Base-by-base conservation (phyloP, 306 rosid species). In the Potentilla sterilis region DNA sequence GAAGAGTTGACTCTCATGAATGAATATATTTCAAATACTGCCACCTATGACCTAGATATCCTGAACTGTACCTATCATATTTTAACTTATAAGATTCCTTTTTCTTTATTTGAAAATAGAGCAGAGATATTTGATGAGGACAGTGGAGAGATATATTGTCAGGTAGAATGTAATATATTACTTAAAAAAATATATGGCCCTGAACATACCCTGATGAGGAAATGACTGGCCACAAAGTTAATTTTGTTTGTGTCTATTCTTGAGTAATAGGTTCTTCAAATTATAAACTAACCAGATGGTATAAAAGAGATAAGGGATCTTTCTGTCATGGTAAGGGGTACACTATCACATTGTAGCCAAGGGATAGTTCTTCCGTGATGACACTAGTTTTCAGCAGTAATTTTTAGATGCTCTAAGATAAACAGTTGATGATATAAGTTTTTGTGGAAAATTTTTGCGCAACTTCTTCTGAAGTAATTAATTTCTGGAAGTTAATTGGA, bases 1-100 rank as follows among this genome's bases (percentile, higher is more conserved):
- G 51, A 46, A 34, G 44, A 37, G 51, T 61, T 78, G 35, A 72
- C 54, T 72, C 52, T 52, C 67, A 72, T 79, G 67, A 64, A 51
- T 11, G 5, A 47, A 19, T 32, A 28, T 81, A 63, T 40, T 71
- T 18, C 46, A 54, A 76, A 44, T 46, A 47, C 12, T 75, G 21
- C 46, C 46, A 7, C 18, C 13, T 64, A 35, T 22, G 66, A 48
- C 46, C 61, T 32, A 69, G 18, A 43, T 57, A 22, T 10, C 61
- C 55, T 13, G 7, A 61, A 32, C 66, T 18, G 55, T n/a, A 55
- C n/a, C 22, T 34, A 42, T 67, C 47, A 13, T n/a, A 46, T 51
- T 61, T 49, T 11, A 22, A 19, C 28, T 28, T 59, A 28, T 28
- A 11, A 12, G 28, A 11, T 59, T 59, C 62, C 16, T 10, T 58